A percentile compares a stretch with the other conserved stretches of the same genome.
Conservation (phyloP, 495 filamentous ascomycete species). For the Tirmania nivea region DNA sequence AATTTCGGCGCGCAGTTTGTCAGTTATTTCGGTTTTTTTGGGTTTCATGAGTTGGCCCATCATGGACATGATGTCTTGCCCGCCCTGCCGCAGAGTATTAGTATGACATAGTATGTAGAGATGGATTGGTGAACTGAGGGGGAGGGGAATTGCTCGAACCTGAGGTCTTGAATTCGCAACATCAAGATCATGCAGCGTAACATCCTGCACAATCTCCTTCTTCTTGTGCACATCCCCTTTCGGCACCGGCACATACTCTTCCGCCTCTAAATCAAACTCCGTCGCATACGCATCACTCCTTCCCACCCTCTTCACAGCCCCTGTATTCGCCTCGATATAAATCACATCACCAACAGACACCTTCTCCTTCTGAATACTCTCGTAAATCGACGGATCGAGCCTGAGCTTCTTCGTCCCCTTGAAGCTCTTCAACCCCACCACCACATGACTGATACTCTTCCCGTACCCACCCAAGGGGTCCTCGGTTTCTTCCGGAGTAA, state of each 20-base stretch:
- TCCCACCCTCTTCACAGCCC: conserved; percentile 87
- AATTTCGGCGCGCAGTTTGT: conserved; percentile 85
- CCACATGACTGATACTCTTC: conserved; percentile 42
- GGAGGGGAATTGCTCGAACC: conserved; percentile 1
- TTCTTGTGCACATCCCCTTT: conserved; percentile 99
- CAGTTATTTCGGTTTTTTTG: conserved; percentile 95
- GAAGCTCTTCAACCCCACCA: conserved; percentile 47
- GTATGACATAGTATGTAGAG: not conserved
- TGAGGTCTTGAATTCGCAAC: conserved; percentile 80
- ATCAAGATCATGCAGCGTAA: conserved; percentile 88
- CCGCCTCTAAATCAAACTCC: conserved; percentile 93
- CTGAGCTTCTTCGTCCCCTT: conserved; percentile 92
- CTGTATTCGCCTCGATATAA: conserved; percentile 96
- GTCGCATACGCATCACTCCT: conserved; percentile 90
- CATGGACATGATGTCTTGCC: conserved; percentile 99
- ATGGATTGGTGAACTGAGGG: not conserved
- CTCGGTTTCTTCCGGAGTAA: conserved; percentile 92
- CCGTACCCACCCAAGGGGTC: conserved; percentile 92
- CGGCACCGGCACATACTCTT: conserved; percentile 94
- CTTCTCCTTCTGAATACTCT: conserved; percentile 93
- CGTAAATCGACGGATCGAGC: conserved; percentile 91
- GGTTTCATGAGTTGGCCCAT: conserved; percentile 99
- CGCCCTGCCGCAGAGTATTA: conserved; percentile 35
- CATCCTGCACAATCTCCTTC: conserved; percentile 99
- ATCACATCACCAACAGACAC: conserved; percentile 92